Evolutionary conservation across 306 rosid species (phyloP).

Genomic region (Lotus japonicus): DNA sequence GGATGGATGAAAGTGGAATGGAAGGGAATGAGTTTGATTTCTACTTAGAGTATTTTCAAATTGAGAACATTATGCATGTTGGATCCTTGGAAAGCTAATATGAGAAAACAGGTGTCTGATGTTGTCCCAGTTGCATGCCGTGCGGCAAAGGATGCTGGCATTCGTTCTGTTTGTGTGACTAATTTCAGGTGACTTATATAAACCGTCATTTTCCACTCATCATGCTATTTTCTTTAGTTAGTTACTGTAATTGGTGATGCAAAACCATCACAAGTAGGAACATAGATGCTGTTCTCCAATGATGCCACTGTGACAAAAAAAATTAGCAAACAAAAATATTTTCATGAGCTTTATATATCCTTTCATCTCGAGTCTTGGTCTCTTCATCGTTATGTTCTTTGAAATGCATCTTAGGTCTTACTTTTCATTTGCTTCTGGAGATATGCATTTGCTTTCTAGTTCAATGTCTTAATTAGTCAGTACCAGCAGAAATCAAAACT

Average conservation of each 20-base stretch:
- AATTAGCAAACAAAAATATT: not conserved
- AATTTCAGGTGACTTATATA: slow-evolving; percentile 64
- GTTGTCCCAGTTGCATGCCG: slow-evolving; percentile 97
- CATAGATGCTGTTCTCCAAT: not conserved
- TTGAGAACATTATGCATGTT: not conserved
- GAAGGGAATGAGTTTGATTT: not conserved
- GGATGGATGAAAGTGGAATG: not conserved
- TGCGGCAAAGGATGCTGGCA: slow-evolving; percentile 97
- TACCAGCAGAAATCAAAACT: not conserved
- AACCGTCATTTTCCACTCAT: not conserved
- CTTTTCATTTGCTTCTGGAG: not conserved
- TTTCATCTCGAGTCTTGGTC: not conserved
- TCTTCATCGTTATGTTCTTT: not conserved
- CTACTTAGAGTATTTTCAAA: not conserved
- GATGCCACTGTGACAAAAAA: not conserved
- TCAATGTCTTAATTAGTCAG: slow-evolving; percentile 1
- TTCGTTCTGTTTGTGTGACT: slow-evolving; percentile 92
- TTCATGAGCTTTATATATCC: not conserved
- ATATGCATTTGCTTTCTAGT: not conserved
- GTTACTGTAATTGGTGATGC: not conserved
- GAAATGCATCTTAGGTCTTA: not conserved
- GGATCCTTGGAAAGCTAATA: slow-evolving; percentile 18
- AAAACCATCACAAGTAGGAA: not conserved
- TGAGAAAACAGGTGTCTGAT: slow-evolving; percentile 68
- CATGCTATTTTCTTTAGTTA: not conserved